Percentiles rank a stretch among this genome's conserved stretches.
Conservation (phyloP, 2,329 filamentous ascomycete genomes). For the Aspergillus sp. region DNA sequence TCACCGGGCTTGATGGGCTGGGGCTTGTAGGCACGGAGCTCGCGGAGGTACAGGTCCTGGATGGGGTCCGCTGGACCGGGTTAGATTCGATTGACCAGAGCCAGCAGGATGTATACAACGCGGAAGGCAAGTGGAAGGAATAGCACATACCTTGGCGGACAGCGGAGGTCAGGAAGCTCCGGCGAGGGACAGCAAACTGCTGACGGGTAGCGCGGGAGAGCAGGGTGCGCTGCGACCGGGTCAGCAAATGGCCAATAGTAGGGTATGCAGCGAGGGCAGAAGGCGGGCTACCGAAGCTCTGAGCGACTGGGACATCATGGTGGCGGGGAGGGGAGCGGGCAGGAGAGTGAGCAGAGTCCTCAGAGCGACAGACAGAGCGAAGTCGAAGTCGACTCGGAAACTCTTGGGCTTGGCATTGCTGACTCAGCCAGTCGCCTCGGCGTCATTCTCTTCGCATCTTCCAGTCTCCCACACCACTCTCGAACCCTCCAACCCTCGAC, state of each 20-base stretch:
- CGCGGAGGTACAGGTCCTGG: constrained; percentile 93
- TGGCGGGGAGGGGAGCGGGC: constrained; percentile 24
- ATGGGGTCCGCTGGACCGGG: constrained; percentile 75
- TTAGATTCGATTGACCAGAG: constrained; percentile 6
- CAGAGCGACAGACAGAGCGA: constrained; percentile 2
- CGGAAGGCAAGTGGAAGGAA: constrained; percentile 6
- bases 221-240: constrained; percentile 46
- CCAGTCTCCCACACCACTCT: constrained; percentile 7
- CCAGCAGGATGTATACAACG: constrained; percentile 15
- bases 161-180: constrained; percentile 55
- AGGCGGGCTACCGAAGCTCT: constrained; percentile 49
- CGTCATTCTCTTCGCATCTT: constrained; percentile 6
- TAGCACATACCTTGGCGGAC: constrained; percentile 51
- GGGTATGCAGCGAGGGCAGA: constrained; percentile 6
- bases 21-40: constrained; percentile 92
- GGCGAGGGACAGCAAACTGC: constrained; percentile 47
- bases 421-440: constrained; percentile 19
- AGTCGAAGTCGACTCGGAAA: constrained; percentile 18
- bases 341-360: constrained; percentile 5
- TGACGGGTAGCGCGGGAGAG: constrained; percentile 52
- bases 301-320: constrained; percentile 53
- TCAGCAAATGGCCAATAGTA: constrained; percentile 5
- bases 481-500: constrained; percentile 10
- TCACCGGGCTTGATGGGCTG: constrained; percentile 75
- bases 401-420: constrained; percentile 18